Base-by-base conservation (phyloP, 2,329 filamentous ascomycete genomes). In the Aspergillus nomiae region DNA sequence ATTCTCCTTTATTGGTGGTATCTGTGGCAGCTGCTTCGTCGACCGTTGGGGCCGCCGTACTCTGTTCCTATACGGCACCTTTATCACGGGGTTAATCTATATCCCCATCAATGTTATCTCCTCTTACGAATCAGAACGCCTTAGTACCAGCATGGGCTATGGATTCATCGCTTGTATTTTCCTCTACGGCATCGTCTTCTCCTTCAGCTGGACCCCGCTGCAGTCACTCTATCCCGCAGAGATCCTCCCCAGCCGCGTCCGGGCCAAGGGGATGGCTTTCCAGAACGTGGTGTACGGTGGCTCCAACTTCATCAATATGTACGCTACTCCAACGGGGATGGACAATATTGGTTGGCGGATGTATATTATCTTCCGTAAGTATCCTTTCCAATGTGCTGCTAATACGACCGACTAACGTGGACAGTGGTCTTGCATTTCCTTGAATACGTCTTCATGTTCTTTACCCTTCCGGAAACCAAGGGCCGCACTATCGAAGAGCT, bases 11-110 rank as follows among this genome's bases (percentile, higher is more conserved):
- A 46, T 59, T 32, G 58, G 61, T 24, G 56, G 61, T n/a, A 24
- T 63, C 21, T 34, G 48, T 30, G 56, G 61, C 30, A 63, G 61
- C 11, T 63, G 58, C 50, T 59, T 59, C 51, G 56, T 59, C 24
- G 60, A 62, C 56, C 46, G 38, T 5, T 62, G 60, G 60, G 60
- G 60, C 9, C 60, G 56, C 11, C 60, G 60, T 43, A 59, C 56
- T n/a, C 60, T 62, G 9, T 62, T 62, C 56, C 54, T 62, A 14
- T 62, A 59, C 50, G 60, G 60, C 21, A 62, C 60, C 30, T 59
- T 62, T 50, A 48, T 62, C 56, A 62, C 60, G 3, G 60, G 60
- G 5, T 30, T 62, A 19, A 59, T 62, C 28, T 62, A 62, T 48
- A 62, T 59, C 26, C 61, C 61, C 57, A 63, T 63, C 30, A 63